A percentile compares a stretch with the other conserved stretches of the same genome.
Evolutionary conservation across 139 green algal species (phyloP).

Genomic region (Trebouxia sp.): DNA sequence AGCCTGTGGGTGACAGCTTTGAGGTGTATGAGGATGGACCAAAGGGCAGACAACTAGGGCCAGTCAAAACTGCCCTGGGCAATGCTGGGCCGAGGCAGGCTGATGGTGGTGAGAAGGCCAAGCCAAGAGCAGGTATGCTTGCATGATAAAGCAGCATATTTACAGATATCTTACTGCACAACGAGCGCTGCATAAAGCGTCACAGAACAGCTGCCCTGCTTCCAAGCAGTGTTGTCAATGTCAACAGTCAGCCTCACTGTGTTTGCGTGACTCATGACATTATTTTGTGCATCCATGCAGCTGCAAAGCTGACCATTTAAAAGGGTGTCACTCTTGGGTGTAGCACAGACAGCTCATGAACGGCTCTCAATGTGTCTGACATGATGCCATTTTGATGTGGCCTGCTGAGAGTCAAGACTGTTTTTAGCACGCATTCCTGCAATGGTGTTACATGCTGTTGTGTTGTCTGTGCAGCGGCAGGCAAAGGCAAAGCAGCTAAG

Average conservation of each 20-base stretch:
- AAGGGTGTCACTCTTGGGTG: too few relatives aligned
- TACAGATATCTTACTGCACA: background rate
- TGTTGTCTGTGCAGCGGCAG: too few relatives aligned
- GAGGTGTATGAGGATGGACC: background rate
- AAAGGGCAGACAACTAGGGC: background rate
- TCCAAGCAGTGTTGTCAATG: too few relatives aligned
- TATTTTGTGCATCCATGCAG: too few relatives aligned
- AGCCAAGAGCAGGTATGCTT: background rate
- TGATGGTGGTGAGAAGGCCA: background rate
- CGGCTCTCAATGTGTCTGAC: too few relatives aligned
- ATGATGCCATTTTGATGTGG: too few relatives aligned
- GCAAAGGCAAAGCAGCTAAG: background rate
- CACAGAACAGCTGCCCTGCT: too few relatives aligned
- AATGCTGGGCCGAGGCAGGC: background rate
- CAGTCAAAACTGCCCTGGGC: background rate
- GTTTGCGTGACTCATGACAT: too few relatives aligned
- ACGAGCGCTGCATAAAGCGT: too few relatives aligned
- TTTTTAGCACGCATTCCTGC: background rate
- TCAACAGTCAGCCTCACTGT: too few relatives aligned
- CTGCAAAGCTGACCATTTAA: too few relatives aligned
- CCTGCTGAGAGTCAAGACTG: background rate
- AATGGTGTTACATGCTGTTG: background rate
- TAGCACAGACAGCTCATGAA: too few relatives aligned
- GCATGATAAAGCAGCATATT: background rate
- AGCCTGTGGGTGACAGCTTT: background rate